Conservation (phyloP, 1,284 basidiomycete species). For the Athelia psychrophila region DNA sequence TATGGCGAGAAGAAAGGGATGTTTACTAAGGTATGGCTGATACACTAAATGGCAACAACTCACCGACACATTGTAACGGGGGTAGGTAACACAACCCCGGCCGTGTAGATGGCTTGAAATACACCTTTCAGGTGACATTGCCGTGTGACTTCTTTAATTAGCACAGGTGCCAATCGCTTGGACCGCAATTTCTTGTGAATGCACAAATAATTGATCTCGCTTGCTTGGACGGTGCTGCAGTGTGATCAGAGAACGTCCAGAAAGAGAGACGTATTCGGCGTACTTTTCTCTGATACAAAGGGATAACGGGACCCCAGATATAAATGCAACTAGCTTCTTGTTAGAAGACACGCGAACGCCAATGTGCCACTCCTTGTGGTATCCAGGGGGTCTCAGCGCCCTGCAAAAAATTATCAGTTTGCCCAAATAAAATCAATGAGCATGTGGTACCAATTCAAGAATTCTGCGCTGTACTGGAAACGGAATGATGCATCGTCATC, state of each 20-base stretch:
- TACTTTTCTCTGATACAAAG: constrained; percentile 81
- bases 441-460: constrained; percentile 85
- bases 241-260: constrained; percentile 4
- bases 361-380: constrained; percentile 91
- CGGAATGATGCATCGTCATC: constrained; percentile 95
- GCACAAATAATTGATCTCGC: constrained; percentile 98
- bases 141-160: constrained; percentile 98
- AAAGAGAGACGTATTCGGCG: constrained; percentile 22
- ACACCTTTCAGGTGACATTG: constrained; percentile 88
- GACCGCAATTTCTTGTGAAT: constrained; percentile 97
- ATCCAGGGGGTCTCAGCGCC: constrained; percentile 95
- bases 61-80: constrained; percentile 83
- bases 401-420: constrained; percentile 38
- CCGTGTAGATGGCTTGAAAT: constrained; percentile 98
- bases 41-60: constrained; percentile 18
- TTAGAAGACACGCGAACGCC: constrained; percentile 91
- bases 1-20: constrained; percentile 22
- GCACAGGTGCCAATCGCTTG: constrained; percentile 92
- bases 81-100: constrained; percentile 86
- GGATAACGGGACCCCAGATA: constrained; percentile 90
- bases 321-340: constrained; percentile 96
- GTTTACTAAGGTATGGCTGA: background rate
- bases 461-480: constrained; percentile 95
- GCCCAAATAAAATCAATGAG: constrained; percentile 3
- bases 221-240: constrained; percentile 63